phyloP scores from a whole-genome alignment of 306 rosid genomes.

The Cicer yamashitae region DNA sequence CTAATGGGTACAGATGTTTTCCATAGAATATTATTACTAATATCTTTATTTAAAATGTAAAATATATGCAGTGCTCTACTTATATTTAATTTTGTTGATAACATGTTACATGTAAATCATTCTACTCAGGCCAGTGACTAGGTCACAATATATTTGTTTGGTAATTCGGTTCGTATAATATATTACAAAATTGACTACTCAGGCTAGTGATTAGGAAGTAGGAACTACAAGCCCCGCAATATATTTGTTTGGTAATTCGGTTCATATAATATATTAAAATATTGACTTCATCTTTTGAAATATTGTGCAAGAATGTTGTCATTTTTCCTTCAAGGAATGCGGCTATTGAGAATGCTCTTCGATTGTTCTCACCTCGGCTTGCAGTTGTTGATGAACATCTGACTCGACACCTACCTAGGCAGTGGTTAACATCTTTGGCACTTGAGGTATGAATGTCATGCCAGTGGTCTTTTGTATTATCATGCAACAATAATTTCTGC shows the following conservation, averaged over 20 bases:
- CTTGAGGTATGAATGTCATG: conserved; percentile 64
- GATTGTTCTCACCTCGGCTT: conserved; percentile 87
- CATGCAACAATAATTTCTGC: conserved; percentile 3
- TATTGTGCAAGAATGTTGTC: conserved; percentile 77
- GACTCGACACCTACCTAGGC: conserved; percentile 80
- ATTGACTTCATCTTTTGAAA: conserved; percentile 52
- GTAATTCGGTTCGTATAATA: not conserved
- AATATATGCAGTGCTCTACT: not conserved
- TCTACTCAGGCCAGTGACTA: conserved; percentile 24
- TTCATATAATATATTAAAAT: conserved; percentile 31
- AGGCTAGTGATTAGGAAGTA: conserved; percentile 32
- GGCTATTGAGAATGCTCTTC: conserved; percentile 94
- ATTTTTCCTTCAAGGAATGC: conserved; percentile 93
- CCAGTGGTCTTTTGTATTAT: conserved; percentile 17
- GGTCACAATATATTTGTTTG: conserved; percentile 15
- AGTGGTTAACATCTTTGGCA: conserved; percentile 82
- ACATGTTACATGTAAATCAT: conserved; percentile 37
- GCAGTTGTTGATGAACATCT: conserved; percentile 97
- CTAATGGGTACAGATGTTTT: conserved; percentile 7
- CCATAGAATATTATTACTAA: conserved; percentile 6
- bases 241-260: not conserved
- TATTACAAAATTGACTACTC: conserved; percentile 44
- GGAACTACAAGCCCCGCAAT: not conserved
- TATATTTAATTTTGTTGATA: conserved; percentile 23
- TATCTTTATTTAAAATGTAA: not conserved